Evolutionary conservation across 148 eudicot genomes (phyloP).

Genomic region (Talinum fruticosum): DNA sequence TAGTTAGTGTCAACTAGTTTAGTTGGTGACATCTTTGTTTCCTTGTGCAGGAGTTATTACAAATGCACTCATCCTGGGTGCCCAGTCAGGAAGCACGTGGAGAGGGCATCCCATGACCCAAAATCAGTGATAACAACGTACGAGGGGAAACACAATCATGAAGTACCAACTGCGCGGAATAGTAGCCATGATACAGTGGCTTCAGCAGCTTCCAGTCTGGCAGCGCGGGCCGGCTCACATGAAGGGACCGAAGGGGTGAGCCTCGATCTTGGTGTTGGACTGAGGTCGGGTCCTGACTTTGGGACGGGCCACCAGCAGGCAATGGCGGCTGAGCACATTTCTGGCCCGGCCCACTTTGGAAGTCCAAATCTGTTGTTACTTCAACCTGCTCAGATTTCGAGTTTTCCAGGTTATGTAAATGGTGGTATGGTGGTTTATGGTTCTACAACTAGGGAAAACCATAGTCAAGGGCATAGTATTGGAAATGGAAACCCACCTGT

Average conservation of each 20-base stretch:
- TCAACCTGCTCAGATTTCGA: slow-evolving; percentile 41
- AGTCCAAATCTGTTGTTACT: slow-evolving; percentile 35
- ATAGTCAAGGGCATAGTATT: slow-evolving; percentile 41
- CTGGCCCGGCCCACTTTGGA: slow-evolving; percentile 35
- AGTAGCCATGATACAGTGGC: slow-evolving; percentile 55
- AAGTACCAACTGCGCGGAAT: slow-evolving; percentile 70
- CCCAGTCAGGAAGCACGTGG: slow-evolving; percentile 94
- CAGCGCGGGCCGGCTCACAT: slow-evolving; percentile 44
- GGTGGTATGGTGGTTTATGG: slow-evolving; percentile 55
- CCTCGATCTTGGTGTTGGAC: slow-evolving; percentile 89
- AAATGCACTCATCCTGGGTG: slow-evolving; percentile 90
- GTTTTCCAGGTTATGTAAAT: slow-evolving; percentile 56
- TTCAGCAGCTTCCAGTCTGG: slow-evolving; percentile 22
- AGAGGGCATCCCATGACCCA: slow-evolving; percentile 97
- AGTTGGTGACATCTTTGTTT: background rate
- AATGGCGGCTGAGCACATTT: slow-evolving; percentile 30
- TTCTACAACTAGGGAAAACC: slow-evolving; percentile 48
- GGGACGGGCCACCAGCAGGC: slow-evolving; percentile 33
- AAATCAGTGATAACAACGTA: slow-evolving; percentile 96
- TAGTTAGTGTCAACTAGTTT: background rate
- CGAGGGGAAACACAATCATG: slow-evolving; percentile 96
- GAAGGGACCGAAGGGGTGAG: slow-evolving; percentile 49
- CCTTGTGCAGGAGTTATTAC: slow-evolving; percentile 85
- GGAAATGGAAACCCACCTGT: slow-evolving; percentile 49
- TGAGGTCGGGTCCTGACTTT: slow-evolving; percentile 39